A percentile compares a stretch with the other conserved stretches of the same genome.
Conservation (phyloP, 1,139 yeast genomes). For the Meyerozyma elateridarum region DNA sequence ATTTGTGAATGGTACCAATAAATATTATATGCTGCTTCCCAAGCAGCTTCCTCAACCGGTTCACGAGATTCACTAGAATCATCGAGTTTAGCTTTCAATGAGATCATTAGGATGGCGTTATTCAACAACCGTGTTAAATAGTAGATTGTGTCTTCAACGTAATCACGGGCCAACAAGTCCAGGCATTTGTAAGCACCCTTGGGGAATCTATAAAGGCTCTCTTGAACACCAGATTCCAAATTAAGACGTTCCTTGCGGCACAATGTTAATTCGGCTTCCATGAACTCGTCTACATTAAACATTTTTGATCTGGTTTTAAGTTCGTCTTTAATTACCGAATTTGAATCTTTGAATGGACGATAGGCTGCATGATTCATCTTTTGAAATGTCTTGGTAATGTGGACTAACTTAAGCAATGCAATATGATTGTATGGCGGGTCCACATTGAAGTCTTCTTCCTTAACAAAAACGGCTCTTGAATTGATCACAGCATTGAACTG, state of each 20-base stretch:
- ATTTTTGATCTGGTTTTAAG: conserved; percentile 13
- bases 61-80: conserved; percentile 19
- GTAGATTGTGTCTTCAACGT: conserved; percentile 17
- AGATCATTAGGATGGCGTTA: conserved; percentile 22
- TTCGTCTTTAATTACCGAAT: conserved; percentile 3
- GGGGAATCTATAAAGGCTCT: neutral
- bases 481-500: conserved; percentile 34
- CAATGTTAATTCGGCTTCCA: conserved; percentile 21
- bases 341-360: conserved; percentile 22
- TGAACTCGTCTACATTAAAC: conserved; percentile 25
- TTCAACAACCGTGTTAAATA: conserved; percentile 24
- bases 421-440: conserved; percentile 22
- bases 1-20: conserved; percentile 21
- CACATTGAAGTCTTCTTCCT: conserved; percentile 32
- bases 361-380: conserved; percentile 26
- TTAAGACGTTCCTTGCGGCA: conserved; percentile 19
- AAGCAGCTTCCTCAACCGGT: conserved; percentile 20
- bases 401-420: conserved; percentile 22
- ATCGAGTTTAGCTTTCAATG: conserved; percentile 26
- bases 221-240: conserved; percentile 1
- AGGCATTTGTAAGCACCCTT: neutral
- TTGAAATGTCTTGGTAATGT: conserved; percentile 26
- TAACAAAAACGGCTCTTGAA: conserved; percentile 31
- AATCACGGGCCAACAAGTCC: conserved; percentile 8
- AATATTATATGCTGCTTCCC: conserved; percentile 24